Base-by-base conservation (phyloP, 1,139 yeast species). In the Hemisphaericaspora xylanilytica region DNA sequence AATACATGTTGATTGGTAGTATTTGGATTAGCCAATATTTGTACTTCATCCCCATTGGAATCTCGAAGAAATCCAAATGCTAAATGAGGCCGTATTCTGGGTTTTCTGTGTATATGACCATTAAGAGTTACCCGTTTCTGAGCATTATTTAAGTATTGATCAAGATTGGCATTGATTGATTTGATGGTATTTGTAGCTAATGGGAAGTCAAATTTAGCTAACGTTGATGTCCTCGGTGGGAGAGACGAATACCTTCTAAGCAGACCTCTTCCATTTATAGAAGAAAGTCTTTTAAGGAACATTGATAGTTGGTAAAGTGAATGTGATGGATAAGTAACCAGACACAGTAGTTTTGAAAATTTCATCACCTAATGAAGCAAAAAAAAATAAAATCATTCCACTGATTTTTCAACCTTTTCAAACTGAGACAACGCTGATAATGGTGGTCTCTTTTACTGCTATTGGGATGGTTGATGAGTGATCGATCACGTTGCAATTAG, bases 31-130 rank as follows among this genome's bases (percentile, higher is more conserved):
- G 69, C 46, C 1, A 85, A 73, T 10, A 90, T 55, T 54, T 90
- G 97, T 5, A 83, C 73, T 7, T 63, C 50, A 38, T 79, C 77
- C 1, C 96, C 96, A 39, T 78, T 66, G 21, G 67, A 54, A 57
- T 89, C 97, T 46, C 97, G 69, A 18, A 90, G 59, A 25, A 75
- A 79, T 1, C 85, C 94, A 67, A 90, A 90, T 3, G 64, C 77
- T 72, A 58, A 77, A 13, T 57, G 55, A 6, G 73, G 61, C 53
- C 64, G 54, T 3, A 66, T 50, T 36, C 73, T 73, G 0, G 96
- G 92, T 48, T 82, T 81, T 28, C 76, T 70, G 52, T 87, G 80
- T 17, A 90, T 73, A 85, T 96, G 94, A 0, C 97, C 97, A 51
- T 85, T 76, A 15, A 86, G 51, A 2, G 68, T 62, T 9, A 75